Conservation (phyloP, 371 early-diverging fungal genomes). For the Batkoa obscura region DNA sequence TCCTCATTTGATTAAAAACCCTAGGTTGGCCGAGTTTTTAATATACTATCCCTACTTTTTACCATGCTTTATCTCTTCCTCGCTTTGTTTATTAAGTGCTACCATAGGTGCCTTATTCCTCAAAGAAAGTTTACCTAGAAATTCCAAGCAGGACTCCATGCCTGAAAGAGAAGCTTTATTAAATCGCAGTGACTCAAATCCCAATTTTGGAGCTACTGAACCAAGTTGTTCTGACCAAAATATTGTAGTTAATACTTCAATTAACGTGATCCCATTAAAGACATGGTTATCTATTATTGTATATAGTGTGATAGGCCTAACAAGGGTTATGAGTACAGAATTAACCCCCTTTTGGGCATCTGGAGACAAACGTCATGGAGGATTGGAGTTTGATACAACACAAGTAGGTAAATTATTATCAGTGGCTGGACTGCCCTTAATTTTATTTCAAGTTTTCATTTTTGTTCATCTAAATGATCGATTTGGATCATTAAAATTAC, state of each 20-base stretch:
- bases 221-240: not conserved
- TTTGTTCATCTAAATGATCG: constrained; percentile 27
- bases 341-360: constrained; percentile 43
- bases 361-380: constrained; percentile 25
- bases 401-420: constrained; percentile 35
- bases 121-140: constrained; percentile 39
- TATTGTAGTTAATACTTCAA: not conserved
- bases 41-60: constrained; percentile 56
- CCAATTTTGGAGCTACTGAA: not conserved
- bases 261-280: not conserved
- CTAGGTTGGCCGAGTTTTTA: constrained; percentile 29
- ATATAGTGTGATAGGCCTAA: constrained; percentile 27
- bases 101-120: constrained; percentile 42
- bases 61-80: constrained; percentile 55
- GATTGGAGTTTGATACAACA: constrained; percentile 29
- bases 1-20: constrained; percentile 35
- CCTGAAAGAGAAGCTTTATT: too few species aligned
- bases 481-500: too few species aligned
- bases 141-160: not conserved
- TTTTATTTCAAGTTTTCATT: constrained; percentile 28
- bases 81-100: constrained; percentile 37
- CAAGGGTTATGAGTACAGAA: constrained; percentile 54
- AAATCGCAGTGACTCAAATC: too few species aligned
- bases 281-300: constrained; percentile 3
- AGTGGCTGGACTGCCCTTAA: constrained; percentile 24